Evolutionary conservation across 495 filamentous ascomycete species (phyloP).

Genomic region (Aspergillus coremiiformis): DNA sequence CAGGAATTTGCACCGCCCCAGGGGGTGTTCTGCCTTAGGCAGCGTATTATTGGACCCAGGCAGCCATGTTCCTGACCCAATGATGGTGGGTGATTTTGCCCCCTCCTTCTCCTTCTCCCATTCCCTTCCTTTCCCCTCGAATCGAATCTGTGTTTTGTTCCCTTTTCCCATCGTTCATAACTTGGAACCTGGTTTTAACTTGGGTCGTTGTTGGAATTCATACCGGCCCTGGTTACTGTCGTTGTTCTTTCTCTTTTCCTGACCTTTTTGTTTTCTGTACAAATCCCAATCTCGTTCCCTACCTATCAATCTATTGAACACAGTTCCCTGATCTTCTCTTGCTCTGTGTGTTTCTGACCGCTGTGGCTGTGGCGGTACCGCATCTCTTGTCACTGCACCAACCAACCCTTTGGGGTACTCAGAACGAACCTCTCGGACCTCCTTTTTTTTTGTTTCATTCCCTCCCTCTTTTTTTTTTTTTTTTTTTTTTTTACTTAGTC

Average conservation of each 20-base stretch:
- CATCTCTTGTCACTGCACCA: conserved; percentile 11
- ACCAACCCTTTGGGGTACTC: neutral
- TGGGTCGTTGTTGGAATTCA: conserved; percentile 2
- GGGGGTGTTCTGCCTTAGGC: conserved; percentile 4
- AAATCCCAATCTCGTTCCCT: neutral
- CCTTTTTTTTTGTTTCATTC: conserved; percentile 8
- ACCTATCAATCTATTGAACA: neutral
- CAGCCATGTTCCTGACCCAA: conserved; percentile 15
- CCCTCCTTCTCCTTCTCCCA: neutral
- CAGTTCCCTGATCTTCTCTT: conserved; percentile 3
- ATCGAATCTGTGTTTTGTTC: neutral
- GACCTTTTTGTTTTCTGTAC: neutral
- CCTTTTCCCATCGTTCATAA: neutral
- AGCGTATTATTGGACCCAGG: conserved; percentile 6
- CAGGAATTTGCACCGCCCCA: conserved; percentile 11
- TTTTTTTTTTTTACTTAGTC: neutral
- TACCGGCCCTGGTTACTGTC: conserved; percentile 10
- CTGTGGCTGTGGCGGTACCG: conserved; percentile 26
- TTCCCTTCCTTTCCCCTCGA: conserved; percentile 7
- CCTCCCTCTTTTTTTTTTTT: neutral
- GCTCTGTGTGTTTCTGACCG: conserved; percentile 19
- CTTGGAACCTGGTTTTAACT: neutral
- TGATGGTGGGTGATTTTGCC: conserved; percentile 4
- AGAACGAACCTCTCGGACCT: too few species aligned
- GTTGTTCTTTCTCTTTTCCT: neutral